phyloP scores from a whole-genome alignment of 257 asterid species.

The Capsicum chinense region DNA sequence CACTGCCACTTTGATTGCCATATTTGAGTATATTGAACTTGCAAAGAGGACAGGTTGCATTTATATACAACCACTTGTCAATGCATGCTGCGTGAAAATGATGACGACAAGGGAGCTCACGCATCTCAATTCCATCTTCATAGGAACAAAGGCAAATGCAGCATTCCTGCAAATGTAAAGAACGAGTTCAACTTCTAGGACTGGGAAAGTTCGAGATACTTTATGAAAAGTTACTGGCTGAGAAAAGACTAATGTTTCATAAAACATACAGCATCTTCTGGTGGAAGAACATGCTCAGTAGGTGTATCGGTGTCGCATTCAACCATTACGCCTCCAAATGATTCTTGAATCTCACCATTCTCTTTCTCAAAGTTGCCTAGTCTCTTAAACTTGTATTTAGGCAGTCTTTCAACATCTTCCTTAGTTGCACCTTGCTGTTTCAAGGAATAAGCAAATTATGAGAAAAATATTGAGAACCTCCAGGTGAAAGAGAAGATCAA shows the following conservation, averaged over 20 bases:
- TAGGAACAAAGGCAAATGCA: slow-evolving; percentile 90
- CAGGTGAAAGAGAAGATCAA: background rate
- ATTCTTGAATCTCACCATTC: slow-evolving; percentile 87
- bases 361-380: slow-evolving; percentile 89
- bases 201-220: background rate
- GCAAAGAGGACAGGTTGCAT: slow-evolving; percentile 97
- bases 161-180: slow-evolving; percentile 66
- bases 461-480: background rate
- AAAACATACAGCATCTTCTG: slow-evolving; percentile 85
- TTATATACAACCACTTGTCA: slow-evolving; percentile 94
- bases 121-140: slow-evolving; percentile 89
- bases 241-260: slow-evolving; percentile 4
- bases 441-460: slow-evolving; percentile 21
- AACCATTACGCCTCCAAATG: slow-evolving; percentile 92
- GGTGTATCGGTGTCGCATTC: slow-evolving; percentile 80
- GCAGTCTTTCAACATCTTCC: slow-evolving; percentile 91
- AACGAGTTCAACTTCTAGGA: background rate
- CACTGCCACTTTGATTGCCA: slow-evolving; percentile 67
- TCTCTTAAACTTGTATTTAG: slow-evolving; percentile 75
- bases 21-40: slow-evolving; percentile 84
- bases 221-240: background rate
- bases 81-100: slow-evolving; percentile 88
- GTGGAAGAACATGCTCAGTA: slow-evolving; percentile 78
- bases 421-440: slow-evolving; percentile 96
- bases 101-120: slow-evolving; percentile 95